A percentile compares a stretch with the other conserved stretches of the same genome.
These are phyloP conservation scores for Moesziomyces antarcticus DNA, from an alignment of 1,284 basidiomycete species.

Conservation along the genomic window DNA sequence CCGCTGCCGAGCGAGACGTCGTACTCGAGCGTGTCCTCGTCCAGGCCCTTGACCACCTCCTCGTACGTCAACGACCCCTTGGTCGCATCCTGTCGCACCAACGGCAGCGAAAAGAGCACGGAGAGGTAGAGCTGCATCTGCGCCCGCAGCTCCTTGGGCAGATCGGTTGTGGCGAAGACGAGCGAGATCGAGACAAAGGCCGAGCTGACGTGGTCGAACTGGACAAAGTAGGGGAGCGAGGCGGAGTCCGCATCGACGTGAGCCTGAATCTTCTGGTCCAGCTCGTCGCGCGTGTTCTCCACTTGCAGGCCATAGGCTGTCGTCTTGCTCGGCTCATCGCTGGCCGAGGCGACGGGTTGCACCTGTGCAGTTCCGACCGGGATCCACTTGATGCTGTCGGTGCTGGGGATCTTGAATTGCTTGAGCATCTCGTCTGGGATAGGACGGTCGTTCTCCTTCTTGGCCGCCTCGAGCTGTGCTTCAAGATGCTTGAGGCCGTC, in stretches of 20 bases:
- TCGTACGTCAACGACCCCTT: conserved; percentile 77
- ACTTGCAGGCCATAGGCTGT: conserved; percentile 32
- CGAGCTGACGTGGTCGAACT: conserved; percentile 81
- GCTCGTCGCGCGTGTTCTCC: conserved; percentile 48
- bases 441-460: conserved; percentile 83
- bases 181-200: conserved; percentile 82
- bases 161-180: conserved; percentile 73
- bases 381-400: conserved; percentile 93
- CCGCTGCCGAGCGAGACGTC: conserved; percentile 78
- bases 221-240: conserved; percentile 84
- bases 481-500: conserved; percentile 81
- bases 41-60: conserved; percentile 88
- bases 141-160: conserved; percentile 58
- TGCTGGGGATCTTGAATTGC: conserved; percentile 74
- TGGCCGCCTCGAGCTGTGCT: conserved; percentile 81
- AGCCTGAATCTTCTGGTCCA: conserved; percentile 71
- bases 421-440: conserved; percentile 84
- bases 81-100: conserved; percentile 79
- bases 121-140: conserved; percentile 86
- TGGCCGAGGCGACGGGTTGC: neutral
- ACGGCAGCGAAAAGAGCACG: conserved; percentile 89
- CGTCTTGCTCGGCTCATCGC: conserved; percentile 3
- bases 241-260: conserved; percentile 79
- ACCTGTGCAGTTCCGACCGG: conserved; percentile 78
- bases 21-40: conserved; percentile 91